Evolutionary conservation across 2,329 filamentous ascomycete genomes (phyloP), one percentile per base, ranked within the genome.

Genomic region (Aspergillus ruber): DNA sequence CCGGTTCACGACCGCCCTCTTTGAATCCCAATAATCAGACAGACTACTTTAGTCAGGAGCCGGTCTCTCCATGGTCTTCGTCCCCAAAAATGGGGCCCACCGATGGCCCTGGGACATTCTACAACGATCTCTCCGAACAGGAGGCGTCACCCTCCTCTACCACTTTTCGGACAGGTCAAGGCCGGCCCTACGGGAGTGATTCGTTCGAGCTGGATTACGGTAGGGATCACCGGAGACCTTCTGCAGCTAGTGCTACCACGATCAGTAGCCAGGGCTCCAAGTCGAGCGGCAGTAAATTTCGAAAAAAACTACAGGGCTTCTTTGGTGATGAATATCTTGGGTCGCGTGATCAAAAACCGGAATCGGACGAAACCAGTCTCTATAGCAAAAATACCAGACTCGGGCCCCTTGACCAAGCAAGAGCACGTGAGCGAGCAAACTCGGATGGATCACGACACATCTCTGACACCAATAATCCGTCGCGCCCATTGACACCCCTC

Each of bases 301-400:
- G 81, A 59, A 90, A 90, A 69, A 93, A 91, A 70, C 76, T 95
- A 53, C 88, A 93, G 63, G 88, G 86, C 38, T 91, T 96, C 65
- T 95, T 96, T 70, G 90, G 91, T 42, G 91, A 96, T 59, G 90
- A 95, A 63, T 89, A 87, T 66, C 82, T 83, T 50, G 81, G 80
- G 33, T 77, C 80, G 55, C 85, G 74, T 45, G 74, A 74, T 44
- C 67, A 72, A 44, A 72, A 55, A 43, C 50, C 90, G 63, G 84
- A 84, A 54, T 90, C 86, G 45, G 88, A 94, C 49, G 79, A 80
- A 57, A 84, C 81, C 69, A 68, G 43, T 25, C n/a, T 87, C 59
- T 72, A 76, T 52, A 63, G 54, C 10, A 45, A 49, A 6, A 46
- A 49, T 4, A 52, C 52, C 21, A 59, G 54, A 25, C 57, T 58